These are phyloP conservation scores for Komagataella pastoris DNA, from an alignment of 805 yeast genomes.

Conservation along the genomic window DNA sequence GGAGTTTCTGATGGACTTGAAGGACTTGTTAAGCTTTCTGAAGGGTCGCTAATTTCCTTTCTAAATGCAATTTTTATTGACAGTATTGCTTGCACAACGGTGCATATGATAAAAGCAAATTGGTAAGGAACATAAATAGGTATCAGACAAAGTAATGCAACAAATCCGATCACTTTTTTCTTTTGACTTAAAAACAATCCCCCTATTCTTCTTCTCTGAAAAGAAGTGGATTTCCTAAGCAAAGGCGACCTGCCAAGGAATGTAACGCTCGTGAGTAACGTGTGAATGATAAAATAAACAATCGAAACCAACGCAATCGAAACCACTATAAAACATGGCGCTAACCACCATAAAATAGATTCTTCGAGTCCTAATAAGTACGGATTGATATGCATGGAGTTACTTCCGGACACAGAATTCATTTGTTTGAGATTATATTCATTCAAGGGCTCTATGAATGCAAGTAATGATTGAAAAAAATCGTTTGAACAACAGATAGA, in stretches of 20 bases:
- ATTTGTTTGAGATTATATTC: constrained; percentile 30
- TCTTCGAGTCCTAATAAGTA: constrained; percentile 61
- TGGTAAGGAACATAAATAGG: constrained; percentile 70
- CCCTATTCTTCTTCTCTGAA: constrained; percentile 9
- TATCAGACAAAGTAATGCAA: constrained; percentile 29
- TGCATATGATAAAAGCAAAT: constrained; percentile 52
- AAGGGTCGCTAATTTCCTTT: background rate
- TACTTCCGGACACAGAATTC: constrained; percentile 19
- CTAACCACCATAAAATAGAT: constrained; percentile 37
- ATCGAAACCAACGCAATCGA: constrained; percentile 29
- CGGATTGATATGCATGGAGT: constrained; percentile 30
- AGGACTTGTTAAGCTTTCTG: background rate
- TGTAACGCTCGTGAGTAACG: background rate
- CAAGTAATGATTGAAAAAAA: constrained; percentile 23
- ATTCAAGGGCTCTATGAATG: constrained; percentile 39
- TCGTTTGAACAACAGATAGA: constrained; percentile 23
- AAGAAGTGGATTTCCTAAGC: constrained; percentile 13
- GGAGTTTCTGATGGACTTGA: background rate
- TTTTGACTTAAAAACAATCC: constrained; percentile 1
- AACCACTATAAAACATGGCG: constrained; percentile 37
- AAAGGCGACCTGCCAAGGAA: background rate
- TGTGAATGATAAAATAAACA: constrained; percentile 16
- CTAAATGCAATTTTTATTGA: constrained; percentile 15
- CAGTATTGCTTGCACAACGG: constrained; percentile 43
- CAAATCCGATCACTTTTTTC: constrained; percentile 19